Evolutionary conservation across 2,329 filamentous ascomycete genomes (phyloP), one percentile per base, ranked within the genome.

Genomic region (Ascochyta lentis): DNA sequence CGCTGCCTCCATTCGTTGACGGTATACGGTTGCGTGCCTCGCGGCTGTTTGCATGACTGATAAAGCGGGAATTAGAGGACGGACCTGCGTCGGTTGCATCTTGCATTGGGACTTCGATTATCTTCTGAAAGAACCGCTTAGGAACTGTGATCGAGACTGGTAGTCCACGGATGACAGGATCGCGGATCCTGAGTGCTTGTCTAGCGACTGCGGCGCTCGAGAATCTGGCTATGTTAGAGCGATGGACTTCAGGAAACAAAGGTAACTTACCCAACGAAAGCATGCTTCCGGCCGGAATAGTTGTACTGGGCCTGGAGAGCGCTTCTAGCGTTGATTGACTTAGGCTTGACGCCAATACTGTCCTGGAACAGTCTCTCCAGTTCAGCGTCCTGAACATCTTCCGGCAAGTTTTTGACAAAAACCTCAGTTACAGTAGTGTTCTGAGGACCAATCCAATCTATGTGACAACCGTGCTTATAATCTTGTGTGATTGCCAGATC

Each of bases 381-480:
- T 38, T 68, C 65, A 3, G 43, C 26, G 12, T 49, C 48, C 9
- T 46, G 40, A 19, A 61, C 39, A 38, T 65, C 50, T 7, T 51
- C 45, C 7, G 67, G 67, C 8, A 75, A 27, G 16, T 67, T 63
- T 22, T 55, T 57, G 12, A 75, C 58, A 45, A 63, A 70, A 6
- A 76, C 63, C 27, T 67, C 61, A 5, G 43, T 66, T 15, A 75
- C 71, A 9, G 44, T 60, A 13, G 60, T 35, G 39, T 72, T 73
- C 6, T 63, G 54, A 6, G 68, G 67, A 3, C 70, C 72, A 35
- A 76, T 75, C 64, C 66, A 74, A 6, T 56, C 48, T 16, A 66
- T 44, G 39, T 58, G 41, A 26, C 72, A 75, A 6, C 71, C 71
- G 45, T 39, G 46, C 8, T 59, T 41, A 9, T 29, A 29, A 34